Evolutionary conservation across 805 yeast species (phyloP), one percentile per base, ranked within the genome.

Genomic region (Ogataea nonfermentans): DNA sequence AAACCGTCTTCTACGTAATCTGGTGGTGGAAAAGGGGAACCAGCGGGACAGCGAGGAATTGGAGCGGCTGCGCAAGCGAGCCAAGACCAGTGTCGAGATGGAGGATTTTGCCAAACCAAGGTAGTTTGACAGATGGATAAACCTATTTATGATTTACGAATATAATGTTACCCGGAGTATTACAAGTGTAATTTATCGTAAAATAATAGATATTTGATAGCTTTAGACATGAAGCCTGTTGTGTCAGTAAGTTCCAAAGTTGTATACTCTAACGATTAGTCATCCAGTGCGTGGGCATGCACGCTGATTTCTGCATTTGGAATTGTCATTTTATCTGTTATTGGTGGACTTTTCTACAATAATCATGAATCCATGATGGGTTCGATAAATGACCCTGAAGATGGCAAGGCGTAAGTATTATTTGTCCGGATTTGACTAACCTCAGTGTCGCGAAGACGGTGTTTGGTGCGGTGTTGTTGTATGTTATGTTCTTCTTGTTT

Each of bases 341-440:
- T 91, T 52, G 99, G 95, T 13, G 77, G 79, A 51, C 72, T 91
- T 48, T 91, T 93, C 70, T 71, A 83, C 52, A 69, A 68, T 24
- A 85, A 80, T 50, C 95, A 87, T 61, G 98, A 91, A 67, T 74
- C 95, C 14, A 82, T 91, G 84, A 81, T 89, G 68, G 99, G 99
- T 4, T 85, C 96, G 27, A 78, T 79, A 45, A 80, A 73, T 52
- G 96, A 90, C 59, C 99, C 99, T 10, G 86, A 77, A 51, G 93
- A 93, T 59, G 98, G 98, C 11, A 79, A 79, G 47, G 95, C 93
- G 74, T 67, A 53, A 58, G 73, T 67, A 22, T 15, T 19, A 29
- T 31, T 24, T 24, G 24, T 22, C 8, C 9, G 4, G n/a, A n/a
- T 9, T 8, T 9, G 16, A 40, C 43, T 42, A 33, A 40, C 46